Percentiles rank a stretch among this genome's conserved stretches.
Evolutionary conservation across 139 green algal species (phyloP).

Genomic region (Tetradesmus lagerheimii): DNA sequence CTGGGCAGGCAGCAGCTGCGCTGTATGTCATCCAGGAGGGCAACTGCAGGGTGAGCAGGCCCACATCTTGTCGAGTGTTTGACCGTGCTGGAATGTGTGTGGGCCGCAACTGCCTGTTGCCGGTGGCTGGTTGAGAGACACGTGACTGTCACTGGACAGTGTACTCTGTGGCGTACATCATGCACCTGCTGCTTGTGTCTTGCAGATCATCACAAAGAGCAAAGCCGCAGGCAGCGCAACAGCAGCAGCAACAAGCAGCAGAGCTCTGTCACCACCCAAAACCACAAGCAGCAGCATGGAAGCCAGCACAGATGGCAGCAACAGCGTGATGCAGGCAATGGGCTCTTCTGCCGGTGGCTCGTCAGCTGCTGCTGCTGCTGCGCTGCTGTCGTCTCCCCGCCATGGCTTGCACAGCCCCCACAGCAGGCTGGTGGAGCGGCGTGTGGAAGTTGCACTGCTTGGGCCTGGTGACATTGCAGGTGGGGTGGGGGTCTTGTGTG

Average conservation of each 20-base stretch:
- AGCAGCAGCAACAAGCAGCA: not conserved
- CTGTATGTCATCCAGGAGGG: conserved; percentile 61
- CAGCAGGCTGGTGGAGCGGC: not conserved
- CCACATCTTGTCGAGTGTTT: too few relatives aligned
- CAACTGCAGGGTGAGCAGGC: conserved; percentile 48
- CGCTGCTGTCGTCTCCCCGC: not conserved
- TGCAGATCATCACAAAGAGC: not conserved
- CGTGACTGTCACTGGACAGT: too few relatives aligned
- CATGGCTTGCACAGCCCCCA: not conserved
- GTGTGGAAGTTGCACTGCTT: conserved; percentile 36
- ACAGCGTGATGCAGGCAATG: not conserved
- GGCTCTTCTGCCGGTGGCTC: not conserved
- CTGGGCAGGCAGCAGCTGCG: conserved; percentile 33
- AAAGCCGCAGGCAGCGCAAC: not conserved
- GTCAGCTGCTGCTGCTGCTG: not conserved
- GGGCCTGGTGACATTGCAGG: conserved; percentile 38
- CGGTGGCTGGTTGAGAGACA: not conserved
- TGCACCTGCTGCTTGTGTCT: not conserved
- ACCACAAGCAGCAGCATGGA: not conserved
- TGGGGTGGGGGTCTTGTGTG: not conserved
- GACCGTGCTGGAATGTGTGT: too few relatives aligned
- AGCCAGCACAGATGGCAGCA: not conserved
- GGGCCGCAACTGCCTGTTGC: too few relatives aligned
- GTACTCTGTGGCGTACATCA: too few relatives aligned
- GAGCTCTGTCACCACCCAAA: not conserved